A percentile compares a stretch with the other conserved stretches of the same genome.
phyloP scores from a whole-genome alignment of 2,329 filamentous ascomycete species.

The Fusarium nodosum region DNA sequence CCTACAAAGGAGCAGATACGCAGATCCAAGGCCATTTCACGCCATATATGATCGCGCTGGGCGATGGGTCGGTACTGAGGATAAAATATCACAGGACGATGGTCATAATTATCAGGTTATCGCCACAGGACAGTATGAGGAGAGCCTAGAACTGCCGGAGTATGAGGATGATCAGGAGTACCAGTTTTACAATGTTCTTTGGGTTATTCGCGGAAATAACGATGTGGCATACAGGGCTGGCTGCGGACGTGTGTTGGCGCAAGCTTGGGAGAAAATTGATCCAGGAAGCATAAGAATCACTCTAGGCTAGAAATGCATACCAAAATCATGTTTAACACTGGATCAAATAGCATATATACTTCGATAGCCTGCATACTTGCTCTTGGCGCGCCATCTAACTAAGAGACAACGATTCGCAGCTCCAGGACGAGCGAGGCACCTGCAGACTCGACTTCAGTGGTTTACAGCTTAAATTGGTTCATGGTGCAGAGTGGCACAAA shows the following conservation, averaged over 20 bases:
- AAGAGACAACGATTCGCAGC: too few relatives aligned
- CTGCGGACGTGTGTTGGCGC: neutral
- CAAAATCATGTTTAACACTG: too few relatives aligned
- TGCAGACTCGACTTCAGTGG: too few relatives aligned
- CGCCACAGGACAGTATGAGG: neutral
- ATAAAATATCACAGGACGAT: too few relatives aligned
- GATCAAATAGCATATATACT: too few relatives aligned
- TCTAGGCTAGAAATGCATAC: too few relatives aligned
- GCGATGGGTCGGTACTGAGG: neutral
- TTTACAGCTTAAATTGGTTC: too few relatives aligned
- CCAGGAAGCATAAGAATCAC: neutral
- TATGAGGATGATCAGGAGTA: neutral
- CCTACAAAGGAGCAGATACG: neutral
- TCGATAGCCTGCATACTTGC: too few relatives aligned
- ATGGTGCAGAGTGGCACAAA: too few relatives aligned
- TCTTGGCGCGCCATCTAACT: too few relatives aligned
- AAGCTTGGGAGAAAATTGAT: neutral
- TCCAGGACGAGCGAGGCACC: too few relatives aligned
- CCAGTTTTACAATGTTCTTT: conserved; percentile 1
- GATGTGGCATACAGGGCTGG: neutral
- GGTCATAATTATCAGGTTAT: neutral
- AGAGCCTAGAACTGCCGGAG: neutral
- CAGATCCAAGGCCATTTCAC: neutral
- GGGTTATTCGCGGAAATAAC: neutral
- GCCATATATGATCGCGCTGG: neutral